Base-by-base conservation (phyloP, 768 basidiomycete genomes). In the Hygrophoropsis aurantiaca region DNA sequence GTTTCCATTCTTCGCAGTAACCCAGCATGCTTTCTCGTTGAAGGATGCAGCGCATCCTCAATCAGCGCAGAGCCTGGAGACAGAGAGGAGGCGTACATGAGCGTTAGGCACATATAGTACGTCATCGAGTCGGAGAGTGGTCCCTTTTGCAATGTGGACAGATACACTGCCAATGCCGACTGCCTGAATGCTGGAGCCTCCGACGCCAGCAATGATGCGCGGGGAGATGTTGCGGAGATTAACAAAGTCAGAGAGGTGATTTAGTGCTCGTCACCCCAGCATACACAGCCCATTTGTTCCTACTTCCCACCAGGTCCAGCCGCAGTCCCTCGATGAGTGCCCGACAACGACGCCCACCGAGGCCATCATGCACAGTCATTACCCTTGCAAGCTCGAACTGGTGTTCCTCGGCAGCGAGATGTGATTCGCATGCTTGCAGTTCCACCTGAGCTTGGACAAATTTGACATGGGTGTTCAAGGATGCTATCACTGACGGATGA, bases 21-120 rank as follows among this genome's bases (percentile, higher is more conserved):
- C 42, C 7, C 13, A 13, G 13, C 27, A 30, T 6, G 26, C 10
- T 40, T 32, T n/a, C 2, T 40, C 33, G 39, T 62, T 55, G 23
- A 68, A 66, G 23, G 55, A 41, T 3, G 52, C 33, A 0, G 39
- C 16, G 11, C 43, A 48, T 2, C 47, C 41, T 4, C 49, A 41
- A 5, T 52, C 42, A 2, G 25, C 36, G 10, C 59, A 49, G 1
- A 69, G 42, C 2, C 46, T 3, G 8, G 52, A 47, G 3, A 67
- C 49, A 3, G 61, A 67, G 3, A 67, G 47, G 3, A 64, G 58
- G 13, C 41, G 38, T 3, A 66, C 55, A 10, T 57, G 52, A 1
- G 58, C 52, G 4, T 46, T 47, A 23, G 64, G 64, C 7, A 61
- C 51, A 30, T 53, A 60, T 0, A 62, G 54, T 1, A 53, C 52